Conservation (phyloP, 352 stramenopile genomes). For the Blastocystis sp. region DNA sequence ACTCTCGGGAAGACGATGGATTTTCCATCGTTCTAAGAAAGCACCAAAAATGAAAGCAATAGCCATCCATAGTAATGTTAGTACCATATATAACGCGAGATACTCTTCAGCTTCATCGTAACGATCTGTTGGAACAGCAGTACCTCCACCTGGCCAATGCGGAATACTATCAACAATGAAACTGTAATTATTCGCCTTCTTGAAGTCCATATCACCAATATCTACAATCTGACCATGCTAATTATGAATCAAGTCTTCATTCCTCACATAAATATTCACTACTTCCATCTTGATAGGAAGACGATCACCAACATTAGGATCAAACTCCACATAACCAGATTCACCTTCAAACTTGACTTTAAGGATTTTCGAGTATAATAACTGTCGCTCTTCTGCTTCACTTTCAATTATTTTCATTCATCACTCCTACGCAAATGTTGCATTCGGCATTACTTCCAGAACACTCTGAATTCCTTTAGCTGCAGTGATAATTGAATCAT, state of each 20-base stretch:
- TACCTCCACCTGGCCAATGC: conserved; percentile 56
- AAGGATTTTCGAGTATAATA: conserved; percentile 18
- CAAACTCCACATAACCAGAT: conserved; percentile 5
- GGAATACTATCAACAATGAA: conserved; percentile 21
- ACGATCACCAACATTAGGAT: conserved; percentile 15
- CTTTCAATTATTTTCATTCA: neutral
- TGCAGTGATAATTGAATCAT: conserved; percentile 10
- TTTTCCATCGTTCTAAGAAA: conserved; percentile 9
- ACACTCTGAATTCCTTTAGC: neutral
- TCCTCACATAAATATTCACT: conserved; percentile 54
- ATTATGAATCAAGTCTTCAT: neutral
- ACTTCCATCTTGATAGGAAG: conserved; percentile 43
- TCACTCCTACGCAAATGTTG: neutral
- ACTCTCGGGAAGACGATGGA: conserved; percentile 59
- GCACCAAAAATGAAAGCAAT: conserved; percentile 48
- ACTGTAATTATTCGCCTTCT: neutral
- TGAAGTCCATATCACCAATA: neutral
- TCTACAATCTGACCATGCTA: neutral
- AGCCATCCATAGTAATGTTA: conserved; percentile 36
- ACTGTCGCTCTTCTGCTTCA: neutral
- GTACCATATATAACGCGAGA: conserved; percentile 34
- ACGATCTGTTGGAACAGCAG: conserved; percentile 60
- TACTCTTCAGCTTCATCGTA: conserved; percentile 26
- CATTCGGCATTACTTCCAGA: neutral
- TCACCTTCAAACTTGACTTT: neutral